phyloP scores from a whole-genome alignment of 2,329 filamentous ascomycete species.

The Graphilbum ipis-grandicollis region DNA sequence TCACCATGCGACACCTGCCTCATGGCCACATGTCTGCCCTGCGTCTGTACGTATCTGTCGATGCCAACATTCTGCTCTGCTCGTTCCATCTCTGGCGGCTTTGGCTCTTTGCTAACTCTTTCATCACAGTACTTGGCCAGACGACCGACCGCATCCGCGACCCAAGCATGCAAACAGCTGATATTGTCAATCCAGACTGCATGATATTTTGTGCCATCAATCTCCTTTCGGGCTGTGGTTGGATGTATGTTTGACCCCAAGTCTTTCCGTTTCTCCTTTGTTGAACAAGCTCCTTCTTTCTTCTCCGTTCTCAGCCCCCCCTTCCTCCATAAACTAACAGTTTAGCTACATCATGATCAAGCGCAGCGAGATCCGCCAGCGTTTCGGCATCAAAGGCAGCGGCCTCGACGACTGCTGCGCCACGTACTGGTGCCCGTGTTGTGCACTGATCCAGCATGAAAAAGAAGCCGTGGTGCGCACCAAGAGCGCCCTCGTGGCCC shows the following conservation, averaged over 20 bases:
- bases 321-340: too few relatives aligned
- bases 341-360: slow-evolving; percentile 32
- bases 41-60: slow-evolving; percentile 20
- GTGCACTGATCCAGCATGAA: slow-evolving; percentile 38
- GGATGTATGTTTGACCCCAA: slow-evolving; percentile 18
- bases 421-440: slow-evolving; percentile 39
- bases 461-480: slow-evolving; percentile 27
- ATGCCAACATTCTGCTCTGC: too few relatives aligned
- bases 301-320: too few relatives aligned
- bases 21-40: slow-evolving; percentile 23
- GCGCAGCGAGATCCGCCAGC: slow-evolving; percentile 33
- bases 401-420: slow-evolving; percentile 30
- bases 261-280: neutral
- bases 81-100: neutral
- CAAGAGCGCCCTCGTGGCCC: slow-evolving; percentile 9
- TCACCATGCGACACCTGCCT: slow-evolving; percentile 21
- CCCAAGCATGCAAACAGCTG: slow-evolving; percentile 21
- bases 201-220: slow-evolving; percentile 19
- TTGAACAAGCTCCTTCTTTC: too few relatives aligned
- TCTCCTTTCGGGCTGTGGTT: slow-evolving; percentile 24
- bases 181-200: slow-evolving; percentile 24
- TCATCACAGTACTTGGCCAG: slow-evolving; percentile 21
- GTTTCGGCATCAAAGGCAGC: slow-evolving; percentile 33
- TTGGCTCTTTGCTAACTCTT: neutral
- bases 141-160: slow-evolving; percentile 26